Conservation (phyloP, 73 alveolate genomes). For the Vitrella brassicaformis region DNA sequence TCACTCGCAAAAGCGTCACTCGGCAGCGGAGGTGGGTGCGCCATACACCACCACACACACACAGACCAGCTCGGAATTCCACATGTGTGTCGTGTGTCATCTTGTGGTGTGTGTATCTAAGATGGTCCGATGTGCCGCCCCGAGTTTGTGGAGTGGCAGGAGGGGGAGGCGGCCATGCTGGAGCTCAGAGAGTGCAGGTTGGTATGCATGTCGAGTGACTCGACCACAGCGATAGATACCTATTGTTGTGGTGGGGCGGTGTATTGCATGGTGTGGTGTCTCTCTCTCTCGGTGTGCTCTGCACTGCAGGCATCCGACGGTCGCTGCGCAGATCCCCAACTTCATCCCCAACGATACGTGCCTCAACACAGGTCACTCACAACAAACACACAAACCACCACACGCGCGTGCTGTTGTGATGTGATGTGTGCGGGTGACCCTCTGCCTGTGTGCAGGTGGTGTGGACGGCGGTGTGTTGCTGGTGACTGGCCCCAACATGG, state of each 20-base stretch:
- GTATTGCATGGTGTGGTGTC: background rate
- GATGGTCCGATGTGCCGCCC: constrained; percentile 40
- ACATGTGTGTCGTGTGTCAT: no score
- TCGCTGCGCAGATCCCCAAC: constrained; percentile 43
- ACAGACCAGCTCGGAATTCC: no score
- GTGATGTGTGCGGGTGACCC: no score
- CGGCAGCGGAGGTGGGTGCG: constrained; percentile 1
- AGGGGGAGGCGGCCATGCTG: constrained; percentile 33
- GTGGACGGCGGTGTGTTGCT: constrained; percentile 33
- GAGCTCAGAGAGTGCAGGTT: constrained; percentile 27
- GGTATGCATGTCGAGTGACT: background rate
- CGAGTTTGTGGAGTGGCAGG: constrained; percentile 19
- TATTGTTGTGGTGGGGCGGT: background rate
- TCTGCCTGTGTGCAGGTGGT: background rate
- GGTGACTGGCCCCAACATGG: constrained; percentile 94
- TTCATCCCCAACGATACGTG: constrained; percentile 44
- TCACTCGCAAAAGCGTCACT: constrained; percentile 43
- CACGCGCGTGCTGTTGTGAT: no score
- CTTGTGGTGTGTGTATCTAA: no score
- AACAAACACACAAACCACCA: no score
- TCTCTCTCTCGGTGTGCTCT: background rate
- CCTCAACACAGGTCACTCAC: constrained; percentile 42
- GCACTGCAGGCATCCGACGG: constrained; percentile 26
- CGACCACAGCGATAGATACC: no score
- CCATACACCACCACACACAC: no score